These are phyloP conservation scores for Plantago ovata DNA, from an alignment of 257 asterid genomes.

Conservation along the genomic window DNA sequence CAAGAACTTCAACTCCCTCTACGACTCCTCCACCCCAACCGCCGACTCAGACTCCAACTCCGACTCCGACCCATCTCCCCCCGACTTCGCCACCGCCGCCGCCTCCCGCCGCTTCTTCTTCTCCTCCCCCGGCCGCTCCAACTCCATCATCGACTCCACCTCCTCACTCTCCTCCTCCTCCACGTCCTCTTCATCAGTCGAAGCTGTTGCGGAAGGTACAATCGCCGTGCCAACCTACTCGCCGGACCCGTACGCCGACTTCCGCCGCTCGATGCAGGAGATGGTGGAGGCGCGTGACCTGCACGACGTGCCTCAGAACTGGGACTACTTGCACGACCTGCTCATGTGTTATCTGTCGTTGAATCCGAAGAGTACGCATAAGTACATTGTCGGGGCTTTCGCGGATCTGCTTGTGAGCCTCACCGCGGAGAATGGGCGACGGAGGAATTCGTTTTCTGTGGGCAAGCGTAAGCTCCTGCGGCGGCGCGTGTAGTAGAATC, in stretches of 20 bases:
- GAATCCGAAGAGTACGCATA: constrained; percentile 83
- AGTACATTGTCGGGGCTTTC: constrained; percentile 85
- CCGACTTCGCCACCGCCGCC: constrained; percentile 64
- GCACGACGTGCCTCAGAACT: constrained; percentile 47
- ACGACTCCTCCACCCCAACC: constrained; percentile 30
- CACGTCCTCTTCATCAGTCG: constrained; percentile 37
- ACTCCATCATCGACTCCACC: constrained; percentile 77
- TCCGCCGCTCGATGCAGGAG: constrained; percentile 94
- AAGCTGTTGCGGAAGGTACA: constrained; percentile 37
- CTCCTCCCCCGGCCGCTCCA: constrained; percentile 49
- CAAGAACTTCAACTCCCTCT: constrained; percentile 72
- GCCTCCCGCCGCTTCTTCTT: constrained; percentile 94
- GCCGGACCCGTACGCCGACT: constrained; percentile 79
- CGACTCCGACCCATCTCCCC: neutral
- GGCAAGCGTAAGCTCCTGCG: constrained; percentile 31
- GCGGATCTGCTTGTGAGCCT: constrained; percentile 81
- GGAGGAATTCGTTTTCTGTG: constrained; percentile 23
- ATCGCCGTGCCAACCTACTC: constrained; percentile 74
- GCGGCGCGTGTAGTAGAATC: constrained; percentile 16
- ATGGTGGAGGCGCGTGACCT: constrained; percentile 88
- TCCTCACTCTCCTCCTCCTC: constrained; percentile 56
- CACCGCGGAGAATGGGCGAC: constrained; percentile 32
- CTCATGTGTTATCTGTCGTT: constrained; percentile 68
- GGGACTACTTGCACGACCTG: constrained; percentile 80
- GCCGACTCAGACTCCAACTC: constrained; percentile 17